Conservation (phyloP, 495 filamentous ascomycete genomes). For the Talaromyces proteolyticus region DNA sequence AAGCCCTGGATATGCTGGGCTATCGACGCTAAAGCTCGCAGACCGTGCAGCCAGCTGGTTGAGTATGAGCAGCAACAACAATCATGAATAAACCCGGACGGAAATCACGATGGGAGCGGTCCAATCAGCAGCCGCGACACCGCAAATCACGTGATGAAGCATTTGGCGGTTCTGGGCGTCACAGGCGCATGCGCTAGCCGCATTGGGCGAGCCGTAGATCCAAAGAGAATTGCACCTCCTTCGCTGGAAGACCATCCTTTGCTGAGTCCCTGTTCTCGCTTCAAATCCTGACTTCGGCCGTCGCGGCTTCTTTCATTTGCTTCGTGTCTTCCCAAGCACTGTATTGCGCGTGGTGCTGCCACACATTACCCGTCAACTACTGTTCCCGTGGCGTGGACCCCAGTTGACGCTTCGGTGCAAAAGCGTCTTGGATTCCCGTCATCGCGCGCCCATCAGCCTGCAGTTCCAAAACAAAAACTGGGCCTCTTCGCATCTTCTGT, state of each 20-base stretch:
- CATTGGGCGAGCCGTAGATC: slow-evolving; percentile 3
- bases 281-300: background rate
- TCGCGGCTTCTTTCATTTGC: background rate
- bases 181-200: slow-evolving; percentile 4
- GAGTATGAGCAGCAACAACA: no score
- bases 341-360: slow-evolving; percentile 3
- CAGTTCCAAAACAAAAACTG: background rate
- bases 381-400: slow-evolving; percentile 5
- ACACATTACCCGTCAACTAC: background rate
- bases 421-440: slow-evolving; percentile 5
- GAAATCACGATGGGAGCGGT: background rate
- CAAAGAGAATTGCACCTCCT: slow-evolving; percentile 6
- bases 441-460: background rate
- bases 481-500: background rate
- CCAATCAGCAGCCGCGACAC: slow-evolving; percentile 8
- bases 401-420: slow-evolving; percentile 5
- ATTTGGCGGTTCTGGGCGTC: slow-evolving; percentile 1
- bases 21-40: no score
- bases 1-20: background rate
- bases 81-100: background rate
- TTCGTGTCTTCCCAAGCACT: background rate
- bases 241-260: slow-evolving; percentile 1
- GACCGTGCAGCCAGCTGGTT: no score
- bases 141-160: slow-evolving; percentile 1
- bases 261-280: slow-evolving; percentile 1